phyloP scores from a whole-genome alignment of 176 grass and related monocot species.

The Miscanthus lutarioriparius region DNA sequence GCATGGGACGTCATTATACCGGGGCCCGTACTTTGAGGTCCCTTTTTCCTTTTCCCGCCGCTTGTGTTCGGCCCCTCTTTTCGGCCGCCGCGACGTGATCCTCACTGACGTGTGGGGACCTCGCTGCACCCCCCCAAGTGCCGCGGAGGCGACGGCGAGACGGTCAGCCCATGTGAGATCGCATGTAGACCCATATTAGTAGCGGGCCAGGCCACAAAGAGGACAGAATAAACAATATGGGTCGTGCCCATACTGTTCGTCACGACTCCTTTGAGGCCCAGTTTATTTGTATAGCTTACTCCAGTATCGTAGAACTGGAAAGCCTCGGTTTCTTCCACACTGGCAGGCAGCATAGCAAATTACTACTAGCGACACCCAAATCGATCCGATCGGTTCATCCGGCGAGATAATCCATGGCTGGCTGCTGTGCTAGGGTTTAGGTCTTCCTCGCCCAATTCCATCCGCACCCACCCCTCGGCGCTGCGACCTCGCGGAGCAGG shows the following conservation, averaged over 20 bases:
- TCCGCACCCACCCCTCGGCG: background rate
- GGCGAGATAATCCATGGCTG: background rate
- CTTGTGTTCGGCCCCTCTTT: conserved; percentile 21
- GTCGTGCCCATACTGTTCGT: background rate
- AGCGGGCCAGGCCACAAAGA: background rate
- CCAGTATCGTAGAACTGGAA: too few relatives aligned
- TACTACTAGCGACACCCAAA: background rate
- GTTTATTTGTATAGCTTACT: too few relatives aligned
- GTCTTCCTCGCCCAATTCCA: background rate
- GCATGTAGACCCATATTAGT: background rate
- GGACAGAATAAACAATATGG: background rate
- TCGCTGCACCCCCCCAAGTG: background rate
- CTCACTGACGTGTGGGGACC: background rate
- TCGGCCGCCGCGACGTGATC: background rate
- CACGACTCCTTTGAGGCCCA: background rate
- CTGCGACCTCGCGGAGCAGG: background rate
- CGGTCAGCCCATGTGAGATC: background rate
- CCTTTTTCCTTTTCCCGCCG: conserved; percentile 29
- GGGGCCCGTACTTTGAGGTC: conserved; percentile 48
- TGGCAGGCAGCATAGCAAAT: background rate
- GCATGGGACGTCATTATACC: conserved; percentile 41
- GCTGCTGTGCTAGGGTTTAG: conserved; percentile 32
- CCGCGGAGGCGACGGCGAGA: background rate
- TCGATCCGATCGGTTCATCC: background rate
- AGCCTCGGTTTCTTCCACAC: background rate